Conservation (phyloP, 192 early-diverging fungal genomes). For the Backusella mclennaniae region DNA sequence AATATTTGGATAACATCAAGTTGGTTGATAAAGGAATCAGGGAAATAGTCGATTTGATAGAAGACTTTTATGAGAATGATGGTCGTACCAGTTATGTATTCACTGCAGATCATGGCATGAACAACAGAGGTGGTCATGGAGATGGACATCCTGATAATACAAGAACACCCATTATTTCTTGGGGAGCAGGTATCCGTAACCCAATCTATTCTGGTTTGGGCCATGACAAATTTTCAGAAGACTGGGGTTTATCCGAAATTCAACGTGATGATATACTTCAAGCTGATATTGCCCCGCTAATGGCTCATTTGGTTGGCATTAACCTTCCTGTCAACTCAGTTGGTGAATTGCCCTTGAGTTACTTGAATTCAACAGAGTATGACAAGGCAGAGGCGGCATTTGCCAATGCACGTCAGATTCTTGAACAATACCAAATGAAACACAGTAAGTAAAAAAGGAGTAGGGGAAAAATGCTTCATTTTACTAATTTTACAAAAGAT, state of each 20-base stretch:
- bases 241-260: constrained; percentile 65
- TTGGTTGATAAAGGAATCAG: constrained; percentile 78
- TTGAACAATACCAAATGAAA: constrained; percentile 87
- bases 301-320: constrained; percentile 86
- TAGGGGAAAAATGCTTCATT: not conserved
- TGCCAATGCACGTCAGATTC: constrained; percentile 81
- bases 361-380: constrained; percentile 66
- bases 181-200: constrained; percentile 87
- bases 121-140: constrained; percentile 88
- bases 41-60: constrained; percentile 65
- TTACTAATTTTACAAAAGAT: constrained; percentile 37
- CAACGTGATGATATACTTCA: constrained; percentile 86
- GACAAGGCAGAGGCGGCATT: constrained; percentile 77
- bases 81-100: constrained; percentile 87
- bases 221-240: constrained; percentile 71
- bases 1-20: constrained; percentile 86
- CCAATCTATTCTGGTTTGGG: constrained; percentile 59
- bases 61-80: constrained; percentile 78
- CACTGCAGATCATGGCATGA: constrained; percentile 97
- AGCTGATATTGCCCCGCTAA: constrained; percentile 95
- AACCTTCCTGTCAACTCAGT: constrained; percentile 93
- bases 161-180: constrained; percentile 88
- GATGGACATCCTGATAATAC: constrained; percentile 97
- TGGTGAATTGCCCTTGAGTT: constrained; percentile 81
- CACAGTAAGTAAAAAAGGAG: constrained; percentile 38